phyloP scores from a whole-genome alignment of 495 filamentous ascomycete species.

The Parmelia sp. region DNA sequence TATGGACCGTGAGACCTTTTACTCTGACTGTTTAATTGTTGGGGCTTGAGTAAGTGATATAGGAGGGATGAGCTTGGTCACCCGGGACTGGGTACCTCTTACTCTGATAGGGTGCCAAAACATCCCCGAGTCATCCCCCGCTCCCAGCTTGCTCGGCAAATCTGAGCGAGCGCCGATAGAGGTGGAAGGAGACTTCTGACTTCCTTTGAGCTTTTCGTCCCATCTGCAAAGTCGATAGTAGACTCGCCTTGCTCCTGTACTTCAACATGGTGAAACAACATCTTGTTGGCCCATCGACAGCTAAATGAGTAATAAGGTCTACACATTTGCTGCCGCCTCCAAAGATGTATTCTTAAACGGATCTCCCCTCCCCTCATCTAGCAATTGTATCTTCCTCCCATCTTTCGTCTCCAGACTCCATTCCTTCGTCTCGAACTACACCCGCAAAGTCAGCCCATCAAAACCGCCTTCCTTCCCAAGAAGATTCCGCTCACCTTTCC shows the following conservation, averaged over 20 bases:
- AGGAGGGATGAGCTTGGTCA: no score
- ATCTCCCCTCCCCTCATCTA: constrained; percentile 41
- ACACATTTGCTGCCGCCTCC: constrained; percentile 6
- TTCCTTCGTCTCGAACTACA: constrained; percentile 64
- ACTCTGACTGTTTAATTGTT: no score
- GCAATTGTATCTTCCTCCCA: constrained; percentile 57
- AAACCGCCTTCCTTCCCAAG: neutral
- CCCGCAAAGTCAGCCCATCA: constrained; percentile 3
- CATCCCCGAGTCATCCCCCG: no score
- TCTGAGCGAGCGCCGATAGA: no score
- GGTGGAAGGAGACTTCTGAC: no score
- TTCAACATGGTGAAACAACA: neutral
- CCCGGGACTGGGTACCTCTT: no score
- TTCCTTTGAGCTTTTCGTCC: neutral
- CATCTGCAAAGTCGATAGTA: neutral
- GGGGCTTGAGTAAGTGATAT: no score
- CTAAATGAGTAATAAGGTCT: neutral
- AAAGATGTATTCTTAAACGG: constrained; percentile 21
- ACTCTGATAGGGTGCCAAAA: no score
- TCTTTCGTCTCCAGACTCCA: constrained; percentile 67
- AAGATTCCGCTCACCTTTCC: constrained; percentile 57
- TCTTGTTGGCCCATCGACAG: neutral
- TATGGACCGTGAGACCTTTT: no score
- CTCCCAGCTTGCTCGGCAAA: no score
- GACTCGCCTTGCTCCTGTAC: neutral